Base-by-base conservation (phyloP, 495 filamentous ascomycete genomes). In the Penicillium roqueforti region DNA sequence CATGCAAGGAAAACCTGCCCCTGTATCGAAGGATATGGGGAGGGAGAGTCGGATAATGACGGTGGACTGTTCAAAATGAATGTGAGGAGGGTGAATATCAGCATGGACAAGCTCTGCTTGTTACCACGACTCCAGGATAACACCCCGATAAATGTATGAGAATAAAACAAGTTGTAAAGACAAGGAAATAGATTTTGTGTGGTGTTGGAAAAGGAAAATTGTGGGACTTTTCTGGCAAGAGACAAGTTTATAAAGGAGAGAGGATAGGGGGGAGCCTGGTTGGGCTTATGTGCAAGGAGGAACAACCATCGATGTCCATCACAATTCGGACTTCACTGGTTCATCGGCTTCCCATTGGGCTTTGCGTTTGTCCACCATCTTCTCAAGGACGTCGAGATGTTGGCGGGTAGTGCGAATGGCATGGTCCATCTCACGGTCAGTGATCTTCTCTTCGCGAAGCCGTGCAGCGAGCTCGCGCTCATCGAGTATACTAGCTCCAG, bases 331-430 rank as follows among this genome's bases (percentile, higher is more conserved):
- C 14, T 43, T 49, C 44, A 53, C 23, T 40, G 54, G 54, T 23
- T 62, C 54, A 3, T 55, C 55, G 11, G 32, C 44, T 11, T 51
- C 36, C 19, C 14, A 44, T 28, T 63, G 57, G 0, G 46, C 53
- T 66, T 77, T 80, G 58, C 77, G 83, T 62, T 78, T 77, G 39
- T 77, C 80, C 53, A 96, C 73, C 41, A 88, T 85, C 38, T 74
- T 75, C 66, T 92, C 92, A 44, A 97, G 71, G 3, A 83, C 79
- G 47, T 83, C 79, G 49, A 97, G 73, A 50, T 85, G 81, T 71
- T 93, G 87, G 67, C 96, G 88, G 23, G 92, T 95, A 13, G 92
- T 83, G 29, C 77, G 75, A 42, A 97, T 91, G 14, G 92, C 91
- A 62, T 92, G 85, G 59, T 87, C 83, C 50, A 98, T 78, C 70